Percentiles rank a stretch among this genome's conserved stretches.
These are phyloP conservation scores for Cryphonectria japonica DNA, from an alignment of 2,329 filamentous ascomycete species.

Conservation along the genomic window DNA sequence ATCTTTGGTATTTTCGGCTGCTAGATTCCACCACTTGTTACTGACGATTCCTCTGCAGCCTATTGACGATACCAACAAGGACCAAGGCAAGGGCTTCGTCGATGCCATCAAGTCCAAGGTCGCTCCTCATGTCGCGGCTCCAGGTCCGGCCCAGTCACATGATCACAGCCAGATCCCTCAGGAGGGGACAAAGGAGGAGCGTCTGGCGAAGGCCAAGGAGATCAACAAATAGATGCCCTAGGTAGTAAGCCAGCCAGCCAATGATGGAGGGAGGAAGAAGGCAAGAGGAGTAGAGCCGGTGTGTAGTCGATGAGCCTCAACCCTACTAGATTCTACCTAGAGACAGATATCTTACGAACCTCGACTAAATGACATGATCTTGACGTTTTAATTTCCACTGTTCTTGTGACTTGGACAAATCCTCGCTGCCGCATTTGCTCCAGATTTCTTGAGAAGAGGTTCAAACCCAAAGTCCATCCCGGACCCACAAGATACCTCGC, in stretches of 20 bases:
- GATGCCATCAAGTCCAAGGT: slow-evolving; percentile 50
- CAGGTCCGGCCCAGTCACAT: slow-evolving; percentile 60
- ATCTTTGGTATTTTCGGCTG: no score
- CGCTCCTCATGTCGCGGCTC: slow-evolving; percentile 57
- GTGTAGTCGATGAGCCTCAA: neutral
- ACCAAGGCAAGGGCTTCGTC: slow-evolving; percentile 43
- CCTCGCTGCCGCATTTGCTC: neutral
- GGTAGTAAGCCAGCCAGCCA: neutral
- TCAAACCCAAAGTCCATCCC: neutral
- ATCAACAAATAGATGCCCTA: slow-evolving; percentile 54
- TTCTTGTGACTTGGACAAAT: neutral
- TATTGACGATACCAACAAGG: slow-evolving; percentile 43
- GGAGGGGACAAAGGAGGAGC: slow-evolving; percentile 71
- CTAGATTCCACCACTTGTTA: neutral
- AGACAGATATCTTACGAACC: neutral
- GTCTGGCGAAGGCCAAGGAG: slow-evolving; percentile 65
- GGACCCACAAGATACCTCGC: neutral
- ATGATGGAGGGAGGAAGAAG: neutral
- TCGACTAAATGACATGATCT: neutral
- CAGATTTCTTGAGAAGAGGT: neutral
- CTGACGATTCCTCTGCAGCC: slow-evolving; percentile 31
- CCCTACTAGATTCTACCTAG: neutral
- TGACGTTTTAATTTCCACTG: neutral
- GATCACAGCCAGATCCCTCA: slow-evolving; percentile 53
- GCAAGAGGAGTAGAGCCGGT: neutral